phyloP scores from a whole-genome alignment of 2,329 filamentous ascomycete species.

The Orbilia blumenaviensis region DNA sequence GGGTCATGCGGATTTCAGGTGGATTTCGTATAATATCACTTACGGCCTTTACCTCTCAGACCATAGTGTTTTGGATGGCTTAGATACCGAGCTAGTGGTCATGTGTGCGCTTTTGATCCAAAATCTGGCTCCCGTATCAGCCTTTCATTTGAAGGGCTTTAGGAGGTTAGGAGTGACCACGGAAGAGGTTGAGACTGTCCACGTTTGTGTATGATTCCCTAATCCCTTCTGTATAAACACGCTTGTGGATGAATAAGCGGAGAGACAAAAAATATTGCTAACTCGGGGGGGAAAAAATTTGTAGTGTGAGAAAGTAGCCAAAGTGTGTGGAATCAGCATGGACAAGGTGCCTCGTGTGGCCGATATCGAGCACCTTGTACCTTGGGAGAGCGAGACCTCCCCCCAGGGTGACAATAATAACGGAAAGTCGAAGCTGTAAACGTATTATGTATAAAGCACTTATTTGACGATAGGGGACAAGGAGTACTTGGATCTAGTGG shows the following conservation, averaged over 20 bases:
- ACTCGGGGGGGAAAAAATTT: too few species aligned
- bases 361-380: slow-evolving; percentile 58
- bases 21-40: slow-evolving; percentile 67
- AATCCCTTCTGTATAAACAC: too few species aligned
- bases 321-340: slow-evolving; percentile 56
- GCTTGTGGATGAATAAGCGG: too few species aligned
- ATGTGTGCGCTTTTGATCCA: slow-evolving; percentile 69
- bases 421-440: background rate
- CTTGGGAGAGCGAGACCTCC: background rate
- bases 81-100: slow-evolving; percentile 68
- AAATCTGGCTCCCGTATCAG: slow-evolving; percentile 65
- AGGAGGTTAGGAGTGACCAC: slow-evolving; percentile 64
- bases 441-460: too few species aligned
- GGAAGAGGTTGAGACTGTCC: slow-evolving; percentile 62
- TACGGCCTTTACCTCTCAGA: slow-evolving; percentile 70
- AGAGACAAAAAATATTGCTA: too few species aligned
- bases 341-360: slow-evolving; percentile 58
- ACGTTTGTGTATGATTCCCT: slow-evolving; percentile 51
- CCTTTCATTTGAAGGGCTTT: slow-evolving; percentile 68
- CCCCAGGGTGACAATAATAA: background rate
- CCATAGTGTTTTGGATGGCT: slow-evolving; percentile 66
- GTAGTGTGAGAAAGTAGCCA: slow-evolving; percentile 54
- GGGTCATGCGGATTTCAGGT: slow-evolving; percentile 65
- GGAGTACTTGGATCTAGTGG: background rate
- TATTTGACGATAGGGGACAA: too few species aligned